Conservation (phyloP, 106 monocot genomes). For the Iris macrosiphon region DNA sequence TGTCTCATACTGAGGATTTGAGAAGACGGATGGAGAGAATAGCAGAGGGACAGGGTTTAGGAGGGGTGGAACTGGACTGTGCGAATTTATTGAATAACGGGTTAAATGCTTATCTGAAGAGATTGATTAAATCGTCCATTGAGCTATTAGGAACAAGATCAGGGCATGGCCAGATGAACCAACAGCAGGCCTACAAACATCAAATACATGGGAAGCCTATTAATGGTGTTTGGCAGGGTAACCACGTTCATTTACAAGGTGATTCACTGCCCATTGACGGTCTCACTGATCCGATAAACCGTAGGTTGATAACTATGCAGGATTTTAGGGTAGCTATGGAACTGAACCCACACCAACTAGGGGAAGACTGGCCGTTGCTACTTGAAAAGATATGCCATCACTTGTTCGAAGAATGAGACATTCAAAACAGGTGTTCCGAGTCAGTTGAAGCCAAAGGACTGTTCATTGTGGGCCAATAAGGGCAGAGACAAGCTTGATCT, state of each 20-base stretch:
- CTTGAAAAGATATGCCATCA: constrained; percentile 41
- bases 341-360: constrained; percentile 46
- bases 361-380: constrained; percentile 46
- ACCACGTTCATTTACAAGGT: constrained; percentile 27
- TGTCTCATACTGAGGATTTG: constrained; percentile 51
- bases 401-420: constrained; percentile 38
- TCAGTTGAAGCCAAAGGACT: neutral
- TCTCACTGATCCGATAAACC: constrained; percentile 16
- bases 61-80: constrained; percentile 51
- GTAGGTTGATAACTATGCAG: constrained; percentile 21
- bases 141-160: constrained; percentile 33
- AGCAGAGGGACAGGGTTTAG: constrained; percentile 34
- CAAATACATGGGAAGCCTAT: constrained; percentile 24
- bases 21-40: constrained; percentile 57
- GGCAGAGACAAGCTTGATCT: neutral
- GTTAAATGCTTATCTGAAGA: constrained; percentile 66
- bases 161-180: constrained; percentile 16
- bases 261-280: constrained; percentile 21
- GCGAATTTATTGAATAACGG: constrained; percentile 73
- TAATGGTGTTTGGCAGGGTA: constrained; percentile 37
- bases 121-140: constrained; percentile 49
- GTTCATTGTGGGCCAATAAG: no score
- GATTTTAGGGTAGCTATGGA: constrained; percentile 66
- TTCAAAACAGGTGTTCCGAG: neutral
- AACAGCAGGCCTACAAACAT: constrained; percentile 15